Conservation (phyloP, 805 yeast genomes). For the Ogataea populi-albae region DNA sequence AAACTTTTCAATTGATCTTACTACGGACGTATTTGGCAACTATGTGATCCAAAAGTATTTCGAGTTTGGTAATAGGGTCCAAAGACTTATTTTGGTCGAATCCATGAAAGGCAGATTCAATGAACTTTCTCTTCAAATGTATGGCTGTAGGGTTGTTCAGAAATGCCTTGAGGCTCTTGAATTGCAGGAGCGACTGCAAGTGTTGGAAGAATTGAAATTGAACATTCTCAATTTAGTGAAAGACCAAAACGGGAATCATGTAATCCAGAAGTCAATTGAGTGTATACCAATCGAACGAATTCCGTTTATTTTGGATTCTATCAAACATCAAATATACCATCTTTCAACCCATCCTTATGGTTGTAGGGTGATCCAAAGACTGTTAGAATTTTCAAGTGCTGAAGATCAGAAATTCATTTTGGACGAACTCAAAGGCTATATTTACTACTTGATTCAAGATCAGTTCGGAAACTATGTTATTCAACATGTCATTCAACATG, state of each 20-base stretch:
- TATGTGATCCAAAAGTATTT: slow-evolving; percentile 94
- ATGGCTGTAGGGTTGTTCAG: slow-evolving; percentile 97
- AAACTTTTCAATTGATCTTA: slow-evolving; percentile 67
- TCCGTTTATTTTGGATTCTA: slow-evolving; percentile 68
- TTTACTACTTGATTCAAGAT: slow-evolving; percentile 80
- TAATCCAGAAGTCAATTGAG: slow-evolving; percentile 92
- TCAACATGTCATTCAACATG: slow-evolving; percentile 89
- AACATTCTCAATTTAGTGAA: slow-evolving; percentile 69
- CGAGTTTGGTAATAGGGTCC: slow-evolving; percentile 73
- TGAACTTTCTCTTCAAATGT: slow-evolving; percentile 85
- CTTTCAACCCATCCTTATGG: slow-evolving; percentile 96
- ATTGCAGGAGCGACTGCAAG: slow-evolving; percentile 58
- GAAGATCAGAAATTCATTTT: slow-evolving; percentile 67
- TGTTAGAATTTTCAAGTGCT: slow-evolving; percentile 71
- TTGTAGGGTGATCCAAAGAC: slow-evolving; percentile 92
- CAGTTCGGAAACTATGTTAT: slow-evolving; percentile 98
- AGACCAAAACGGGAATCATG: slow-evolving; percentile 98
- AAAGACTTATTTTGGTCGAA: slow-evolving; percentile 63
- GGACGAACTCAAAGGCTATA: slow-evolving; percentile 66
- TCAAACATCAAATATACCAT: slow-evolving; percentile 72
- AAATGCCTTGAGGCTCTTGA: slow-evolving; percentile 78
- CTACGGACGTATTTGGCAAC: slow-evolving; percentile 97
- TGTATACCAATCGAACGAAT: slow-evolving; percentile 68
- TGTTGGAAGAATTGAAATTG: slow-evolving; percentile 65
- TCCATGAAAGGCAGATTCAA: slow-evolving; percentile 74